Base-by-base conservation (phyloP, 306 rosid species). In the Rosa multiflora region DNA sequence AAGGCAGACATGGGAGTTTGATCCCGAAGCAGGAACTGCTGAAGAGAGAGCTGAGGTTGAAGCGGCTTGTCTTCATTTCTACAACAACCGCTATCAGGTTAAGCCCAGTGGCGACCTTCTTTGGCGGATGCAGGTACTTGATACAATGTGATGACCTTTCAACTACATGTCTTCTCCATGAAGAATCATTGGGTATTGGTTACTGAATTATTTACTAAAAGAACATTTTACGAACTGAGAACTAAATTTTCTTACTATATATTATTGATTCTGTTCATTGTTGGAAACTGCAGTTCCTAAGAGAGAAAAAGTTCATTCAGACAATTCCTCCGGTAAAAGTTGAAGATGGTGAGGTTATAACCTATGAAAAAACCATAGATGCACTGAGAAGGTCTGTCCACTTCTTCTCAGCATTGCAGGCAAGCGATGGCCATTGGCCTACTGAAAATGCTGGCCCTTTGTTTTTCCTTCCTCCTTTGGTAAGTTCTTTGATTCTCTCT, bases 381-480 rank as follows among this genome's bases (percentile, higher is more conserved):
- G 23, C 90, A 2, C 0, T 93, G 47, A 88, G 55, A 74, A 89
- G 92, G 67, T 86, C 82, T 0, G 87, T 85, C 6, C 79, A 74
- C 64, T 88, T 84, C 78, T 23, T 79, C 10, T 81, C 94, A 1
- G 89, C 91, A 7, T 67, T 91, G 82, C 96, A 93, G 40, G 86
- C 92, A 4, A 81, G 63, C 39, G 87, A 91, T 84, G 97, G 97
- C 55, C 97, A 93, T 69, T 93, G 97, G 97, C 97, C 96, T 18
- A 90, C 96, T 9, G 89, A 90, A 77, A 87, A 86, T 80, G 86
- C 92, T 0, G 92, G 97, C 6, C 91, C 94, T 20, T 68, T 93
- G 72, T 93, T 88, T 76, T 93, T 89, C 71, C 85, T 87, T 42
- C 97, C 93, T 40, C 96, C 97, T 20, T 46, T 93, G 87, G 97